Base-by-base conservation (phyloP, 2,329 filamentous ascomycete species). In the Neurospora sp. region DNA sequence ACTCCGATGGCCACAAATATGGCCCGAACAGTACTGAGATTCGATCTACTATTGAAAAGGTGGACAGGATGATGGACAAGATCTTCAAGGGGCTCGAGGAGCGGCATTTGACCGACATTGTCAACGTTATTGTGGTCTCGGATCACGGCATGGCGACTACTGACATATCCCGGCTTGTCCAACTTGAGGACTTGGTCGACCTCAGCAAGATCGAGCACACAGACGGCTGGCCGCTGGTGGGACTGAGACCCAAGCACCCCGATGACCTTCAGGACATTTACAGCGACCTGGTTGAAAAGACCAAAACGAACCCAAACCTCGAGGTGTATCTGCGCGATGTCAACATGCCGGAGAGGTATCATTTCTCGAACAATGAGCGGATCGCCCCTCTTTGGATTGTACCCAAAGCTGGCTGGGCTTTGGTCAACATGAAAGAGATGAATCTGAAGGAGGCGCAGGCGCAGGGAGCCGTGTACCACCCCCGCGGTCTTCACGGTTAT, bases 61-160 rank as follows among this genome's bases (percentile, higher is more conserved):
- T 92, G 1, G 96, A 99, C 78, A 81, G 80, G 1, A 96, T 98
- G 93, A 83, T 99, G 36, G 91, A 89, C 38, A 79, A 86, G 28
- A 82, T 99, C 1, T 91, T 98, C 76, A 79, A 83, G 1, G 94
- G 94, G 0, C 84, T 99, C 0, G 87, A 94, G 72, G 81, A 86
- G 66, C 89, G 96, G 67, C 97, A 98, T 78, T 82, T 99, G 68
- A 97, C 93, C 0, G 78, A 90, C 23, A 91, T 99, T 71, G 93
- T 98, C 77, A 99, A 99, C 74, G 86, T 99, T 8, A 89, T 99
- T 40, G 86, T 99, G n/a, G 95, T 99, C 2, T 97, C 93, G 0
- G 96, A 99, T 78, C 96, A 99, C 78, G 96, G 96, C 68, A 99
- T 99, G 96, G 96, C 96, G 1, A 97, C 93, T 0, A 98, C 96